These are phyloP conservation scores for Pyricularia sp. DNA, from an alignment of 2,329 filamentous ascomycete species.

Conservation along the genomic window DNA sequence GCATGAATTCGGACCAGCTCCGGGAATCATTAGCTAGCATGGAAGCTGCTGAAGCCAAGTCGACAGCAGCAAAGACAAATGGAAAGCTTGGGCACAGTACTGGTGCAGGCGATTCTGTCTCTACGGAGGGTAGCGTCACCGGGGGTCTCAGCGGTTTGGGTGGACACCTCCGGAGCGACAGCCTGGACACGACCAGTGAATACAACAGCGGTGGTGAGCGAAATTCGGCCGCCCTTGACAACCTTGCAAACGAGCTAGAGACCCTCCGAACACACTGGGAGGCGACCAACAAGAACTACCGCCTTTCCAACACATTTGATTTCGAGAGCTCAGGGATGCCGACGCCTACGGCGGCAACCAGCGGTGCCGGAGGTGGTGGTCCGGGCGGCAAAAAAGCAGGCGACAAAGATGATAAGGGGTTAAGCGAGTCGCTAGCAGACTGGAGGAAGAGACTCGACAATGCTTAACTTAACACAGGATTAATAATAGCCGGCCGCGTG, in stretches of 20 bases:
- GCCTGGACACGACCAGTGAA: constrained; percentile 46
- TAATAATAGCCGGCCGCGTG: background rate
- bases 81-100: constrained; percentile 12
- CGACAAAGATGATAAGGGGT: constrained; percentile 31
- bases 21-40: constrained; percentile 21
- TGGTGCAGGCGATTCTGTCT: constrained; percentile 8
- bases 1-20: constrained; percentile 39
- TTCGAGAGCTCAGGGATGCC: constrained; percentile 48
- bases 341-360: constrained; percentile 9
- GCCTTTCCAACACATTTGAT: constrained; percentile 81
- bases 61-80: constrained; percentile 20
- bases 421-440: constrained; percentile 66
- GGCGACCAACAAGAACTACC: constrained; percentile 89
- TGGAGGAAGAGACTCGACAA: constrained; percentile 71
- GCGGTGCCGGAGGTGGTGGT: constrained; percentile 3
- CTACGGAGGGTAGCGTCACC: background rate
- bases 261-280: constrained; percentile 89
- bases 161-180: constrained; percentile 42
- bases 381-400: constrained; percentile 22
- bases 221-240: constrained; percentile 69
- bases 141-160: background rate
- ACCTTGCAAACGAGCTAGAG: constrained; percentile 84
- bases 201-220: constrained; percentile 44
- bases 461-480: constrained; percentile 2
- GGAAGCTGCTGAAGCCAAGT: constrained; percentile 16